Base-by-base conservation (phyloP, 225 moss, liverwort and hornwort genomes). In the Sphagnum tenellum region DNA sequence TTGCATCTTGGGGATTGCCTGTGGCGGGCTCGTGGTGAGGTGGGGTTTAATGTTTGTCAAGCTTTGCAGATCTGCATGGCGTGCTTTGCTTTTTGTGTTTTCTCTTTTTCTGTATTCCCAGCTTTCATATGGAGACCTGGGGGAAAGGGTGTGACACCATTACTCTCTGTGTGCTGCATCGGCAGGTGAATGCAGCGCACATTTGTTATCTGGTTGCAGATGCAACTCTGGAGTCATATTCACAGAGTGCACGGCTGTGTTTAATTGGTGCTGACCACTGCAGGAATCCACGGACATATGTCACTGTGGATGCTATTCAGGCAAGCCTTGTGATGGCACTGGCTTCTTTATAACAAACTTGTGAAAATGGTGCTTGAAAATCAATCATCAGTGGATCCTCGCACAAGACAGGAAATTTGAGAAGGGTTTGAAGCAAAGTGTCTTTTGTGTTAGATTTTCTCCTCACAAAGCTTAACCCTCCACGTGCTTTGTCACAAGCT, bases 171-270 rank as follows among this genome's bases (percentile, higher is more conserved):
- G 53, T 57, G n/a, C 4, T 52, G 29, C 29, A 29, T 29, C 61
- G 67, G 75, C 83, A 93, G 89, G 88, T 93, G 67, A 78, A 78
- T 29, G 88, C 88, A 59, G 92, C 92, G 47, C 89, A 93, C 70
- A 77, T 89, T 53, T 93, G 92, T 74, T 93, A 93, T 63, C 79
- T 93, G 57, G 88, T 89, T 69, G 92, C 92, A 61, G 92, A 93
- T 70, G 80, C 72, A 3, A 84, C 73, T 69, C 79, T 89, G 64
- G 89, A 88, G 64, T 49, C 80, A 4, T 89, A 80, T 73, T 81
- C 81, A 59, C 81, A 69, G 65, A 86, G 55, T 61, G 83, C 89
- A 69, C 87, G 88, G 66, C 69, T 93, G 6, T 93, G 92, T 72
- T 74, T 93, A 62, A 78, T 89, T 62, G 92, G 92, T 72, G 89